Conservation (phyloP, 2,329 filamentous ascomycete genomes). For the Colletotrichum kahawae region DNA sequence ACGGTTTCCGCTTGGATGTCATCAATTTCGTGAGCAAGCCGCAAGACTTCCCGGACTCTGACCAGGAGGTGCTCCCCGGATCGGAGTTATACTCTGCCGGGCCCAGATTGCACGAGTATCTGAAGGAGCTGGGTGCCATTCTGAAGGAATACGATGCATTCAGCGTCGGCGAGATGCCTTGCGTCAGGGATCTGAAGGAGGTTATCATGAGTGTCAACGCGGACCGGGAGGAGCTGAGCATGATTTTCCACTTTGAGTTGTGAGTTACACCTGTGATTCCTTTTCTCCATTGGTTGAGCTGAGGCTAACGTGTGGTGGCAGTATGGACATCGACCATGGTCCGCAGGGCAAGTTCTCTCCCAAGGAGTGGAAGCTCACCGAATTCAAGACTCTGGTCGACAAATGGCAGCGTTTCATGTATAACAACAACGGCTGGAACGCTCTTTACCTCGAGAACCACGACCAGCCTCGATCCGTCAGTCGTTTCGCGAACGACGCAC, state of each 20-base stretch:
- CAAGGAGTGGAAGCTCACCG: slow-evolving; percentile 49
- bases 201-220: slow-evolving; percentile 56
- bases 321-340: slow-evolving; percentile 55
- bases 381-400: slow-evolving; percentile 56
- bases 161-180: slow-evolving; percentile 57
- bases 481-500: slow-evolving; percentile 56
- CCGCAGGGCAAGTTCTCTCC: slow-evolving; percentile 47
- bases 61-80: slow-evolving; percentile 33
- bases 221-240: slow-evolving; percentile 66
- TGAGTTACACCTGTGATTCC: slow-evolving; percentile 31
- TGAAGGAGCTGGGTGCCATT: slow-evolving; percentile 48
- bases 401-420: slow-evolving; percentile 67
- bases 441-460: slow-evolving; percentile 70
- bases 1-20: slow-evolving; percentile 71
- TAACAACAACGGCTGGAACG: slow-evolving; percentile 66
- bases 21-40: slow-evolving; percentile 73
- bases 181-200: slow-evolving; percentile 44
- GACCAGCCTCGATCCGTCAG: slow-evolving; percentile 67
- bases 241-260: slow-evolving; percentile 78
- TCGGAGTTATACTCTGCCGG: slow-evolving; percentile 60
- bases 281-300: background rate
- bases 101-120: slow-evolving; percentile 50
- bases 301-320: slow-evolving; percentile 25
- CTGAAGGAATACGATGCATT: slow-evolving; percentile 53
- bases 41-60: slow-evolving; percentile 57